Percentiles rank a stretch among this genome's conserved stretches.
These are phyloP conservation scores for Cystofilobasidium macerans DNA, from an alignment of 768 basidiomycete genomes.

Conservation along the genomic window DNA sequence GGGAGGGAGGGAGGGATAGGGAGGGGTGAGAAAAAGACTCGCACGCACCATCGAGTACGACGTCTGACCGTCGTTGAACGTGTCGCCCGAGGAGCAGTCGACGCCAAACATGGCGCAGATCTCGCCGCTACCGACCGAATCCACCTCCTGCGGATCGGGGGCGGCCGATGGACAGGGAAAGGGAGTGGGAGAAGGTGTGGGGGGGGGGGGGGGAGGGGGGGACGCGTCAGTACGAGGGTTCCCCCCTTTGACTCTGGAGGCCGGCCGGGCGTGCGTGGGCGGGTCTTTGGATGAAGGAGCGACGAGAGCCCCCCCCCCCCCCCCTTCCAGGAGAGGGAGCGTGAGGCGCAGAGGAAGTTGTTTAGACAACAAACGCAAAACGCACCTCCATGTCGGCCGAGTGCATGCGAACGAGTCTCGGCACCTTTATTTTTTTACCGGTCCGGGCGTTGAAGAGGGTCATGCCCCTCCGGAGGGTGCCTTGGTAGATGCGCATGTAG, in stretches of 20 bases:
- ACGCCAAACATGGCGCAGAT: conserved; percentile 99
- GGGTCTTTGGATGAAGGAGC: too few species aligned
- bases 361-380: conserved; percentile 1
- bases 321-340: background rate
- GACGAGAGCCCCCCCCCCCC: too few species aligned
- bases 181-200: too few species aligned
- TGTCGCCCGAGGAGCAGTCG: conserved; percentile 94
- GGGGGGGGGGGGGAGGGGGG: too few species aligned
- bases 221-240: too few species aligned
- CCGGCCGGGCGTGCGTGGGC: too few species aligned
- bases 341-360: too few species aligned
- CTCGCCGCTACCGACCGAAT: conserved; percentile 88
- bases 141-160: conserved; percentile 56
- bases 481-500: conserved; percentile 97
- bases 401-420: conserved; percentile 92
- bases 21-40: background rate
- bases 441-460: conserved; percentile 84
- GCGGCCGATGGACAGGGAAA: background rate
- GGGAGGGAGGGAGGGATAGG: conserved; percentile 2
- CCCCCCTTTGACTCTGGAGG: too few species aligned
- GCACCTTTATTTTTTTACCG: conserved; percentile 95
- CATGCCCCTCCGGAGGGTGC: conserved; percentile 71
- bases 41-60: conserved; percentile 77
- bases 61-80: conserved; percentile 86
- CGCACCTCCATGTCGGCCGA: conserved; percentile 96